Base-by-base conservation (phyloP, 139 green algal species). In the Pseudopediastrum boryanum region DNA sequence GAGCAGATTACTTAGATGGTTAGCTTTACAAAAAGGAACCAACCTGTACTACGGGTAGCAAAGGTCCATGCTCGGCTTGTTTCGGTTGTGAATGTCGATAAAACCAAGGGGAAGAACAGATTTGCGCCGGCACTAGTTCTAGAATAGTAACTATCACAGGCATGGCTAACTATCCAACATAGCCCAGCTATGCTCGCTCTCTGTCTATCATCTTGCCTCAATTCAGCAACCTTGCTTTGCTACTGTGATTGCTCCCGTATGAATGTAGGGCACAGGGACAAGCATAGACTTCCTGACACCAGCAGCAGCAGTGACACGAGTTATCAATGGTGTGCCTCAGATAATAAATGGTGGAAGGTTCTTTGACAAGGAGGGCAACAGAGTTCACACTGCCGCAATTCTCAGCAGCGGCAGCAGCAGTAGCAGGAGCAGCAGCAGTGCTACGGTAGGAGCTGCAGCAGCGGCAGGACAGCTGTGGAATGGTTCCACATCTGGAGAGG, bases 341-440 rank as follows among this genome's bases (percentile, higher is more conserved):
- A 89, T 92, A 35, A 52, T 94, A 39, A 68, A 68, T 8, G 87
- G 86, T 21, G 89, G 89, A 7, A 33, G 89, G 1, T 94, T 94
- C 71, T 94, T 94, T 70, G 89, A 94, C 68, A 78, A 77, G 61
- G 54, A 88, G 0, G 89, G 89, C 0, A 63, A 81, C n/a, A 44
- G 86, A 4, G 86, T 90, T 35, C 10, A 3, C n/a, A n/a, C n/a
- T n/a, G n/a, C n/a, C n/a, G n/a, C n/a, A n/a, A n/a, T n/a, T n/a
- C n/a, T n/a, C n/a, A n/a, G n/a, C n/a, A n/a, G n/a, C n/a, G n/a
- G n/a, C n/a, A n/a, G n/a, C n/a, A n/a, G n/a, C n/a, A n/a, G n/a
- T n/a, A n/a, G n/a, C n/a, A n/a, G n/a, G n/a, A 88, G 86, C 68
- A 39, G 67, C 19, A 48, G 19, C 23, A 87, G 86, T 42, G 82